These are phyloP conservation scores for Mycena sp. DNA, from an alignment of 1,284 basidiomycete genomes.

Conservation along the genomic window DNA sequence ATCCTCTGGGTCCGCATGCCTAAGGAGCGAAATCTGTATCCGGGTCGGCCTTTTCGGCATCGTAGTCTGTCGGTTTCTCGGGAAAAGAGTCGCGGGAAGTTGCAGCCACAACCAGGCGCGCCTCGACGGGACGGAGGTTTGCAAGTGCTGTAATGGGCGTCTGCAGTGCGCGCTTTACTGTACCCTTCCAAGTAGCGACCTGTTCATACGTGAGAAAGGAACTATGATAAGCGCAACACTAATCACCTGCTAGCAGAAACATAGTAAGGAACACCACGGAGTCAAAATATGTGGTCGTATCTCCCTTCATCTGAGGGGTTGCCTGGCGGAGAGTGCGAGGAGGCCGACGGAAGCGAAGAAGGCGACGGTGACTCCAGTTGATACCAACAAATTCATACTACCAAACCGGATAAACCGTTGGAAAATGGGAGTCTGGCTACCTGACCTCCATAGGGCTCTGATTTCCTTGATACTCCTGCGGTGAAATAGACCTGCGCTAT, in stretches of 20 bases:
- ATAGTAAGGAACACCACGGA: slow-evolving; percentile 82
- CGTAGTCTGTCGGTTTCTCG: slow-evolving; percentile 33
- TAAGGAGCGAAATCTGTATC: slow-evolving; percentile 31
- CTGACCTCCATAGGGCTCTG: slow-evolving; percentile 61
- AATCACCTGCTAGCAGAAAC: slow-evolving; percentile 79
- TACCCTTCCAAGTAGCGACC: slow-evolving; percentile 73
- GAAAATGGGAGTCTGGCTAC: slow-evolving; percentile 61
- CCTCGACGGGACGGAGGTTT: slow-evolving; percentile 70
- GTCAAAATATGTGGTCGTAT: slow-evolving; percentile 82
- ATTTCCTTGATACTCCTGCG: slow-evolving; percentile 66
- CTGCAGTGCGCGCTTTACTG: slow-evolving; percentile 72
- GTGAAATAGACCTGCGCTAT: slow-evolving; percentile 68
- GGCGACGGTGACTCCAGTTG: slow-evolving; percentile 76
- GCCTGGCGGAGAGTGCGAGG: slow-evolving; percentile 66
- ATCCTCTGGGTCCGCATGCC: slow-evolving; percentile 56
- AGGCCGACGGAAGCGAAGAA: slow-evolving; percentile 83
- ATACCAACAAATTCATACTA: slow-evolving; percentile 86
- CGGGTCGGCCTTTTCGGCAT: slow-evolving; percentile 57
- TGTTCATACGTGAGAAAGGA: slow-evolving; percentile 33
- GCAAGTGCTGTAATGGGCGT: slow-evolving; percentile 79
- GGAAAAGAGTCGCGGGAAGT: slow-evolving; percentile 21
- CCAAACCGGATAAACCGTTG: slow-evolving; percentile 76
- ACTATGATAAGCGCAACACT: neutral
- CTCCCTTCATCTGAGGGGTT: slow-evolving; percentile 49
- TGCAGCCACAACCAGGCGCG: slow-evolving; percentile 61